A percentile compares a stretch with the other conserved stretches of the same genome.
These are phyloP conservation scores for Acanthamoeba sp. DNA, from an alignment of 208 protist genomes.

Conservation along the genomic window DNA sequence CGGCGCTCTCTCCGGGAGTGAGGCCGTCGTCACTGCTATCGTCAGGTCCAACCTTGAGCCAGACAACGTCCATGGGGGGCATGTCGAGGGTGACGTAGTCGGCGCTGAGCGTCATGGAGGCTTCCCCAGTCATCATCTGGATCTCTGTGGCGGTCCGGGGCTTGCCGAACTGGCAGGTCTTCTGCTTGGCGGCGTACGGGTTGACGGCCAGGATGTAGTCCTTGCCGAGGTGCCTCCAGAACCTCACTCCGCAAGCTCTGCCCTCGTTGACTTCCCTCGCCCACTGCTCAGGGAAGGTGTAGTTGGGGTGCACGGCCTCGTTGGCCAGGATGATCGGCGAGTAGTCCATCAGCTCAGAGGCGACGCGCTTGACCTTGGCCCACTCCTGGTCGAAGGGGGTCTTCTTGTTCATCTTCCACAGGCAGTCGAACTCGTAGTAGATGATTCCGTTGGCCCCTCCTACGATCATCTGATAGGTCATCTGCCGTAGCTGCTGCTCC, in stretches of 20 bases:
- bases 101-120: not conserved
- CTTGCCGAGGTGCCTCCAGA: not conserved
- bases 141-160: not conserved
- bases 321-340: not conserved
- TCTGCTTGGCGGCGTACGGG: not conserved
- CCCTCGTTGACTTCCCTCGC: conserved; percentile 10
- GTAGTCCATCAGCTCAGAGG: not conserved
- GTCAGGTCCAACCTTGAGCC: not conserved
- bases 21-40: not conserved
- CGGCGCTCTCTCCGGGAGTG: not conserved
- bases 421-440: conserved; percentile 26
- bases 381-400: conserved; percentile 6
- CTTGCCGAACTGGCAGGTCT: conserved; percentile 26
- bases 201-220: conserved; percentile 16
- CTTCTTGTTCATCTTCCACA: conserved; percentile 9
- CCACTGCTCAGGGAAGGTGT: conserved; percentile 35
- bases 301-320: conserved; percentile 28
- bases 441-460: conserved; percentile 9
- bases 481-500: conserved; percentile 1
- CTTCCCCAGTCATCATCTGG: not conserved
- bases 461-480: conserved; percentile 24
- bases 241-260: not conserved
- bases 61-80: conserved; percentile 2
- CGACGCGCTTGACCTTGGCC: conserved; percentile 8
- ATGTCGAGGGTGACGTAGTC: not conserved